Evolutionary conservation across 1,139 yeast species (phyloP), one percentile per base, ranked within the genome.

Genomic region (Maudiozyma humilis): DNA sequence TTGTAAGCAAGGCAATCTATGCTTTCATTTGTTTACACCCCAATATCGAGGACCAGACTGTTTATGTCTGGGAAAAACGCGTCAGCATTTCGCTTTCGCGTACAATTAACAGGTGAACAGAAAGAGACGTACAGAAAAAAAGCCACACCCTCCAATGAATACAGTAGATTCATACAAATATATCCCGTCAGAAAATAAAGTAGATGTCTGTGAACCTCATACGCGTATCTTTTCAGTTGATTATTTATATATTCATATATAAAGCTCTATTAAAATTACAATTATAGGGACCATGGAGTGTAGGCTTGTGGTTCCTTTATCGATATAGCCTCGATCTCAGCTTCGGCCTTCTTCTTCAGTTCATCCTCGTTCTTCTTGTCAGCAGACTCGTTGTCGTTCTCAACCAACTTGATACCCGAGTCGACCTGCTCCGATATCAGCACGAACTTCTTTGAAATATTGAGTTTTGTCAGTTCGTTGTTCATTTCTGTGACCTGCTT

Each of bases 401-500:
- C 62, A 6, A 57, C 56, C 18, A 62, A 45, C 45, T 59, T 50
- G 33, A 60, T 51, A 30, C 59, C 60, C 20, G 59, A 48, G 44
- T 57, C 62, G 13, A 56, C 57, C 47, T 59, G 62, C 31, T 59
- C 61, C 2, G 64, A 58, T 13, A 48, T 48, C 41, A 61, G 43
- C 4, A 58, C 57, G 19, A 61, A 40, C 40, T 56, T 56, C 41
- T 61, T 58, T 19, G 62, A 53, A 10, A 57, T 50, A 36, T 59
- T 59, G 33, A 59, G 43, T 35, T 53, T 51, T 18, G 57, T 40
- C 15, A 60, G 48, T 36, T 60, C 60, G 15, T 48, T 44, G 38
- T 62, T 60, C 34, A 60, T 44, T 38, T 59, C 62, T 13, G 49
- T 43, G n/a, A 60, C 53, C 38, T 61, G 63, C 36, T 59, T 57